Evolutionary conservation across 768 basidiomycete genomes (phyloP), one percentile per base, ranked within the genome.

Genomic region (Cystobasidium onofrii): DNA sequence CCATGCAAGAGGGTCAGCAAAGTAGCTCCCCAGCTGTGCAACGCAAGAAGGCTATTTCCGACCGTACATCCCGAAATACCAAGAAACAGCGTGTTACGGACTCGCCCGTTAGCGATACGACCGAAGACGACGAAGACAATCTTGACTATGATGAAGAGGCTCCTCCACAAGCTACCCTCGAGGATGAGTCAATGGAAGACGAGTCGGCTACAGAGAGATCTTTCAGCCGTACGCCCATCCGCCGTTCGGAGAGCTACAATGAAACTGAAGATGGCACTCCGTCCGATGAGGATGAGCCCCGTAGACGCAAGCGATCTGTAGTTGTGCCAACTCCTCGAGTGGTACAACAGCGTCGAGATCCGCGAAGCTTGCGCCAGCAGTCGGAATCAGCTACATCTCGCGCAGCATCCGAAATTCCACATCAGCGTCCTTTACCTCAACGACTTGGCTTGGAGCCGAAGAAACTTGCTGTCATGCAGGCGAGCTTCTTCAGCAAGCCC

Each of bases 391-490:
- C 46, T 15, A 27, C 33, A 29, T 67, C 63, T 31, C 63, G 34
- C 18, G 25, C 29, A 17, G 36, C 27, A 67, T n/a, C 67, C 18
- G 67, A 75, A 44, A 34, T 36, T 3, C 10, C 69, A 6, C 33
- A 29, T 9, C 69, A 71, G 34, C 23, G 39, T 1, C 69, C 69
- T 3, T 15, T 71, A 33, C 87, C 88, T 17, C 85, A 88, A 60
- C 86, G 86, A 64, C 80, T 88, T 31, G 89, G 89, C 4, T 83
- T 93, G n/a, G 91, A 94, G 80, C 85, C 88, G 17, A 90, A 91
- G 80, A 89, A 88, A 82, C 87, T 93, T 85, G 90, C 92, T 78
- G 90, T 94, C 67, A 95, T 95, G 92, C 92, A 95, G 78, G 87
- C 90, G 0, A 89, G 90, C 39, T 82, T 95, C 65, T 95, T 95